Base-by-base conservation (phyloP, 1,284 basidiomycete species). In the Hypsizygus ulmarius region DNA sequence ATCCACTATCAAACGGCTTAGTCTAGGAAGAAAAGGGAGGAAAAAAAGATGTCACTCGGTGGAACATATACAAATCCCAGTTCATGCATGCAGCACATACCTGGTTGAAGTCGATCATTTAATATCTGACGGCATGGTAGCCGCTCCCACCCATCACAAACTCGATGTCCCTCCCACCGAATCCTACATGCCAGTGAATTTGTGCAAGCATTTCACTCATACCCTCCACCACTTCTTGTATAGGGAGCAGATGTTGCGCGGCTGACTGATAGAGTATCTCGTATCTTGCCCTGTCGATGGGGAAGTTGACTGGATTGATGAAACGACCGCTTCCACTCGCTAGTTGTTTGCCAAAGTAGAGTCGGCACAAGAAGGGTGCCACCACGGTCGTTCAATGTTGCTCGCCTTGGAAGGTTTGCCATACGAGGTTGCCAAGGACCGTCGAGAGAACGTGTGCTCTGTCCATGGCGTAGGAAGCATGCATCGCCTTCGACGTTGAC, bases 61-160 rank as follows among this genome's bases (percentile, higher is more conserved):
- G n/a, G n/a, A n/a, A n/a, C n/a, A n/a, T n/a, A n/a, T n/a, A n/a
- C n/a, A n/a, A n/a, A n/a, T n/a, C n/a, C n/a, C 15, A 68, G 57
- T 10, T 38, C n/a, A 1, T 40, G 36, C 16, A 67, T 47, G 14
- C 54, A 49, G 12, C 53, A 52, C 30, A 18, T 18, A 60, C 62
- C 59, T 67, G 66, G 44, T 67, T 66, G 43, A 67, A 69, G 50
- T 68, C 66, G 35, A 68, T 65, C 21, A 64, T 45, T 34, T 55
- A 55, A 21, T 56, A 55, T 5, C 38, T 18, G 5, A 59, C 32
- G 8, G 45, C 52, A 38, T 43, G 46, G 35, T 45, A 54, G 7
- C 42, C 51, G 16, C 33, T 52, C 9, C 66, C 64, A 11, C 60
- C 62, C 38, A 68, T 37, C 9, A 64, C 60, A 45, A 67, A 68